phyloP scores from a whole-genome alignment of 2,329 filamentous ascomycete species.

The Thielaviopsis punctulata region DNA sequence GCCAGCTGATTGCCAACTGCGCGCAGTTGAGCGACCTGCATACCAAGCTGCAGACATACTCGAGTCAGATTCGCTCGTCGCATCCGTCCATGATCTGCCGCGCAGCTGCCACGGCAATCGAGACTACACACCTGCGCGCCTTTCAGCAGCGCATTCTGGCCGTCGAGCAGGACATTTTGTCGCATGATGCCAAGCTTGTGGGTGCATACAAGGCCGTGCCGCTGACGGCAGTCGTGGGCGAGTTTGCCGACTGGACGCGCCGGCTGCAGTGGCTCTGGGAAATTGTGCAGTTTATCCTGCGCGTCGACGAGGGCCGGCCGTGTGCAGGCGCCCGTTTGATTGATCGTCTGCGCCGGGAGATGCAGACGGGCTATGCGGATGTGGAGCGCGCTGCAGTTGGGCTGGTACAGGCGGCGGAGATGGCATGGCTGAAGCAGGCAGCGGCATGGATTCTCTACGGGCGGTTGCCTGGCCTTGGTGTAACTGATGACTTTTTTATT shows the following conservation, averaged over 20 bases:
- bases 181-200: conserved; percentile 59
- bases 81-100: conserved; percentile 50
- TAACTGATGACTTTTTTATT: conserved; percentile 69
- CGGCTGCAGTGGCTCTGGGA: conserved; percentile 75
- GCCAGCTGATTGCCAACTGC: conserved; percentile 60
- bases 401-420: conserved; percentile 64
- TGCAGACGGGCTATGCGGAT: conserved; percentile 77
- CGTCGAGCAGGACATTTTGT: conserved; percentile 64
- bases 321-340: conserved; percentile 61
- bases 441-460: conserved; percentile 87
- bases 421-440: conserved; percentile 78
- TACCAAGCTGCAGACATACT: conserved; percentile 50
- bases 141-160: conserved; percentile 76
- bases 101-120: conserved; percentile 65
- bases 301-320: conserved; percentile 9
- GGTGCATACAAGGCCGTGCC: conserved; percentile 90
- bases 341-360: conserved; percentile 54
- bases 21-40: conserved; percentile 66
- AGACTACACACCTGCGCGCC: conserved; percentile 53
- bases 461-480: conserved; percentile 57
- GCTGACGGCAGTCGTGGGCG: conserved; percentile 62
- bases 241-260: conserved; percentile 77
- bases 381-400: conserved; percentile 61
- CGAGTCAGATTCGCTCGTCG: conserved; percentile 29
- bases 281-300: conserved; percentile 25